These are phyloP conservation scores for Euphorbia celastroides DNA, from an alignment of 441 rosid genomes.

Conservation along the genomic window DNA sequence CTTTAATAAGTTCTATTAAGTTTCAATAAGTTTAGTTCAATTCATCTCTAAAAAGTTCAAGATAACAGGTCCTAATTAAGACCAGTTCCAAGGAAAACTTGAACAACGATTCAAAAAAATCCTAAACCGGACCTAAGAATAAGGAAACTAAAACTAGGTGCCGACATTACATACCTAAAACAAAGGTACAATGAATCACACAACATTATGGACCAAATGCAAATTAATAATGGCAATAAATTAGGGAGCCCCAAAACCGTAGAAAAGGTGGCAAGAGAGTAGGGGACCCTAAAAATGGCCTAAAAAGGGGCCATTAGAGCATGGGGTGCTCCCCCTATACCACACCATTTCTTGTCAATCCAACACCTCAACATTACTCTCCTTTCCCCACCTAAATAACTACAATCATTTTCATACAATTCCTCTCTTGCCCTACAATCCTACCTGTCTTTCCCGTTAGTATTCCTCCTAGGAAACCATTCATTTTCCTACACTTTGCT, in stretches of 20 bases:
- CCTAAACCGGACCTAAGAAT: too few species aligned
- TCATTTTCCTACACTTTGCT: too few species aligned
- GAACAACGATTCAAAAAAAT: too few species aligned
- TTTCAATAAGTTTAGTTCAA: too few species aligned
- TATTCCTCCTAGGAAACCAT: constrained; percentile 52
- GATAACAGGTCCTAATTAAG: too few species aligned
- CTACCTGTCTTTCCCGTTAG: constrained; percentile 41
- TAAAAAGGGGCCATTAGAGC: constrained; percentile 19
- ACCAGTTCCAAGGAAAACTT: too few species aligned
- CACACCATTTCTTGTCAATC: constrained; percentile 35
- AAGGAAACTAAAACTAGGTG: constrained; percentile 2
- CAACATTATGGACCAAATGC: constrained; percentile 20
- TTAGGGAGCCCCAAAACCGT: neutral
- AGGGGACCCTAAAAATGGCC: constrained; percentile 24
- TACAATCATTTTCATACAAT: constrained; percentile 19
- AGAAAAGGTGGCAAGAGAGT: neutral
- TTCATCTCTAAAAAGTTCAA: too few species aligned
- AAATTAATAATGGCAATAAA: constrained; percentile 12
- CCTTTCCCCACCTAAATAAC: neutral
- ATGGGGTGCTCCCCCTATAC: constrained; percentile 41
- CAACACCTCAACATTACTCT: neutral
- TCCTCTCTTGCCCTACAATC: constrained; percentile 28
- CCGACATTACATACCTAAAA: constrained; percentile 2
- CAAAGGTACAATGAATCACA: neutral
- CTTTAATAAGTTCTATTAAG: too few species aligned